These are phyloP conservation scores for Debaryomyces prosopidis DNA, from an alignment of 805 yeast genomes.

Conservation along the genomic window DNA sequence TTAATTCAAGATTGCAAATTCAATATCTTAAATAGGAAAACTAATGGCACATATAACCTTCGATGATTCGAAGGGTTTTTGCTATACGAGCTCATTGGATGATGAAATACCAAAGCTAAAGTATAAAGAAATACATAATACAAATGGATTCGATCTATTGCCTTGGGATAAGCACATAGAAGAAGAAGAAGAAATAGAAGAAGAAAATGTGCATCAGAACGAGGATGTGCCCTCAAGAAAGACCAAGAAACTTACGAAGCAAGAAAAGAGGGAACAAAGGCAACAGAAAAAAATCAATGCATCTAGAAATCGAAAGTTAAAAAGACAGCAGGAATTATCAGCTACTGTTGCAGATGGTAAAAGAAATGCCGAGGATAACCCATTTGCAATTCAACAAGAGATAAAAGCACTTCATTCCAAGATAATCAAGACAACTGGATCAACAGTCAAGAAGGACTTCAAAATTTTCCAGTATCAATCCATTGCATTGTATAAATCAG, in stretches of 20 bases:
- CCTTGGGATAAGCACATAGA: constrained; percentile 8
- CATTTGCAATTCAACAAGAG: constrained; percentile 13
- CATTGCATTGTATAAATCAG: constrained; percentile 58
- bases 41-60: constrained; percentile 7
- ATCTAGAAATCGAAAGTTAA: constrained; percentile 15
- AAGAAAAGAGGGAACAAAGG: constrained; percentile 21
- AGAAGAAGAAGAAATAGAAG: constrained; percentile 8
- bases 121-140: background rate
- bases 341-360: background rate
- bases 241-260: constrained; percentile 14
- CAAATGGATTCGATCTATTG: constrained; percentile 45
- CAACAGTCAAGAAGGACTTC: constrained; percentile 14
- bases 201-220: constrained; percentile 6
- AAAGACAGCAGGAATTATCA: constrained; percentile 12
- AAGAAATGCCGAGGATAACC: constrained; percentile 8
- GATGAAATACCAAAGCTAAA: background rate
- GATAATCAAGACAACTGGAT: constrained; percentile 10
- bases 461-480: constrained; percentile 53
- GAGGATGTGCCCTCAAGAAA: constrained; percentile 2
- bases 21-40: background rate
- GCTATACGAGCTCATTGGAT: constrained; percentile 3
- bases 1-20: background rate
- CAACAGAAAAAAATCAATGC: constrained; percentile 23
- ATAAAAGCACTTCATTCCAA: constrained; percentile 20
- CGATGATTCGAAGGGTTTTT: constrained; percentile 16